A percentile compares a stretch with the other conserved stretches of the same genome.
phyloP scores from a whole-genome alignment of 257 asterid genomes.

The Catharanthus roseus region DNA sequence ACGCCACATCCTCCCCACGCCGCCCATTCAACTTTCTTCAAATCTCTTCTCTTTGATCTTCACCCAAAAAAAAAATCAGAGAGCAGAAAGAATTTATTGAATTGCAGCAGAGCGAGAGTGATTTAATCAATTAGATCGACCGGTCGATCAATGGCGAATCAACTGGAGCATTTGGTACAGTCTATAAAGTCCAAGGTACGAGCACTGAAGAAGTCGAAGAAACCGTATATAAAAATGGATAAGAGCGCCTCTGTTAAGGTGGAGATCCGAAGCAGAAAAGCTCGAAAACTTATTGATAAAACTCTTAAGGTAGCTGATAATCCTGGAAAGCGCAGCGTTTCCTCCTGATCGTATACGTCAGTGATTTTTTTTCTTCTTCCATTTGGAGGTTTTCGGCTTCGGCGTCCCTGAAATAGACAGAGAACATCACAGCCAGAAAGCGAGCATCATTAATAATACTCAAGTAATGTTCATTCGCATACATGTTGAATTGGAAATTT shows the following conservation, averaged over 20 bases:
- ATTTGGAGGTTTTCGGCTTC: not conserved
- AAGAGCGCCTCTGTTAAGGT: conserved; percentile 78
- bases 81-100: too few relatives aligned
- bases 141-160: conserved; percentile 40
- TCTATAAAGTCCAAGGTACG: conserved; percentile 77
- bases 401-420: not conserved
- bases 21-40: not conserved
- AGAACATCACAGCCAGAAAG: not conserved
- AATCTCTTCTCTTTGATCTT: not conserved
- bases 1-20: not conserved
- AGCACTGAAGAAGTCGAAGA: conserved; percentile 55
- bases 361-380: not conserved
- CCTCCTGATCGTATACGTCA: conserved; percentile 8
- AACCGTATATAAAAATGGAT: conserved; percentile 85
- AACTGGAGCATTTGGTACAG: conserved; percentile 60
- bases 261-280: conserved; percentile 85
- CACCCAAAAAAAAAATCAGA: not conserved
- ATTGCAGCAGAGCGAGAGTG: not conserved
- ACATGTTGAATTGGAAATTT: not conserved
- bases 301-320: conserved; percentile 77
- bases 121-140: not conserved
- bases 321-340: conserved; percentile 44
- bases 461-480: not conserved
- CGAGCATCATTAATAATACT: not conserved
- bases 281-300: conserved; percentile 66